Evolutionary conservation across 164 flowering plant genomes (phyloP).

Genomic region (Protea cynaroides): DNA sequence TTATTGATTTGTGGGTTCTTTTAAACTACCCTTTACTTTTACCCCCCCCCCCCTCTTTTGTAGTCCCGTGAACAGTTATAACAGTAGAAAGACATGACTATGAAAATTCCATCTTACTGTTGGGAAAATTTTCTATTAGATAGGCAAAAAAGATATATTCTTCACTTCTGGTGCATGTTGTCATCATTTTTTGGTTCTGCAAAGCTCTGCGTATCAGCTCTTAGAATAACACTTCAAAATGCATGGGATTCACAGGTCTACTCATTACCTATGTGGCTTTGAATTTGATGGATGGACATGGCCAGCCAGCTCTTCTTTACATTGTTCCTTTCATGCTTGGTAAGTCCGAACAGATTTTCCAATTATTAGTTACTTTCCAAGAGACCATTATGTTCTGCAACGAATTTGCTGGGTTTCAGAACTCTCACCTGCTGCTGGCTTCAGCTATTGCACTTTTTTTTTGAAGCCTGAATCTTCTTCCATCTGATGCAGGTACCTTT

Average conservation of each 20-base stretch:
- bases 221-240: neutral
- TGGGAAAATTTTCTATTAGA: neutral
- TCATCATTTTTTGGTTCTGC: neutral
- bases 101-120: neutral
- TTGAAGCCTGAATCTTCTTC: neutral
- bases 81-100: neutral
- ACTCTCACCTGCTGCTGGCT: no score
- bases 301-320: slow-evolving; percentile 92
- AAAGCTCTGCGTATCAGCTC: neutral
- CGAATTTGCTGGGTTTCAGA: no score
- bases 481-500: slow-evolving; percentile 48
- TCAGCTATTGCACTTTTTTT: no score
- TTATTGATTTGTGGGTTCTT: no score
- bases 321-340: slow-evolving; percentile 90
- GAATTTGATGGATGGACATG: slow-evolving; percentile 94
- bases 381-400: no score
- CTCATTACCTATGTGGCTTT: slow-evolving; percentile 79
- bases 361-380: neutral
- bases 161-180: no score
- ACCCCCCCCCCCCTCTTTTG: no score
- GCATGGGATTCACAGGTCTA: slow-evolving; percentile 50
- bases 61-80: no score
- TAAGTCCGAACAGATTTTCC: slow-evolving; percentile 15
- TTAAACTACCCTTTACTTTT: no score
- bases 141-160: no score